These are phyloP conservation scores for Aurantiochytrium sp. DNA, from an alignment of 108 stramenopile genomes.

Conservation along the genomic window DNA sequence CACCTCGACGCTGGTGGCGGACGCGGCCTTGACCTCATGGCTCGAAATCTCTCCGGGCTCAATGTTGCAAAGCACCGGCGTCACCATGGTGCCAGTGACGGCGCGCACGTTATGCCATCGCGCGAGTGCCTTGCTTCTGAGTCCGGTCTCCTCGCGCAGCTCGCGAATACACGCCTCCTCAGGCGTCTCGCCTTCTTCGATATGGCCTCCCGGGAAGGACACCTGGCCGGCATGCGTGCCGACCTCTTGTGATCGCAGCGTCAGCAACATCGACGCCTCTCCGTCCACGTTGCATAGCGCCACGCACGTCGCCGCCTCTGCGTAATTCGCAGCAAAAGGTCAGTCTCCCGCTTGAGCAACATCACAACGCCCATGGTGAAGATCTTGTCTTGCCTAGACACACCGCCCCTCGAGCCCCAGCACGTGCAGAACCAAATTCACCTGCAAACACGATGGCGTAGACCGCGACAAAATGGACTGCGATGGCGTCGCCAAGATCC, in stretches of 20 bases:
- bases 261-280: neutral
- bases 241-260: neutral
- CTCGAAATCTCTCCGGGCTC: neutral
- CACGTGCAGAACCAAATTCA: no score
- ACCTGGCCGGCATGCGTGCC: constrained; percentile 35
- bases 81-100: constrained; percentile 31
- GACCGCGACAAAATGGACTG: no score
- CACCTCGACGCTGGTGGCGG: neutral
- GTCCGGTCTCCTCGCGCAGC: neutral
- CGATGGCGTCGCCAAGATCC: no score
- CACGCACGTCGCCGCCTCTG: constrained; percentile 16
- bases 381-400: no score
- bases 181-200: neutral
- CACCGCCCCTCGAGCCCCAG: neutral
- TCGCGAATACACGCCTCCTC: constrained; percentile 9
- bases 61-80: constrained; percentile 12
- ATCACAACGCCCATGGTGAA: no score
- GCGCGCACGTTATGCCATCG: constrained; percentile 29
- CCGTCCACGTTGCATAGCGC: constrained; percentile 16
- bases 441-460: no score
- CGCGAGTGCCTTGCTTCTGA: neutral
- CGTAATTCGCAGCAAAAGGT: neutral
- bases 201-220: constrained; percentile 33
- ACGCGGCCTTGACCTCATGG: neutral
- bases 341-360: neutral